These are phyloP conservation scores for Aschersonia sp. DNA, from an alignment of 2,329 filamentous ascomycete species.

Conservation along the genomic window DNA sequence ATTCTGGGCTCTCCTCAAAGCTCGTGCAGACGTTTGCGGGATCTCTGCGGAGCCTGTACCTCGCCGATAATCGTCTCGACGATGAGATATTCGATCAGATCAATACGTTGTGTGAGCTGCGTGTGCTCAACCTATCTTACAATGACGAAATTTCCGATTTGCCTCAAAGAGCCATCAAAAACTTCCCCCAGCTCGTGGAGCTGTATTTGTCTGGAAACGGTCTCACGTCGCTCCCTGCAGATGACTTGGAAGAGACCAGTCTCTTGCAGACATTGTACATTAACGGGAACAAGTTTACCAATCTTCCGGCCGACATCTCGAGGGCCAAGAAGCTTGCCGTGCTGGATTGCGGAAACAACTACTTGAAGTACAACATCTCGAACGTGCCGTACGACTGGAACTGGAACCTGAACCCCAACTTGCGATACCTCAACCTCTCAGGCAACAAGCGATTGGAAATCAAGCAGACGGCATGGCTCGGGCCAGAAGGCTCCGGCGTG, in stretches of 20 bases:
- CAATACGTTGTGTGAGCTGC: conserved; percentile 65
- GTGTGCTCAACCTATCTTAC: conserved; percentile 85
- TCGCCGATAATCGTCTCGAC: conserved; percentile 87
- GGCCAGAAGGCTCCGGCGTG: conserved; percentile 33
- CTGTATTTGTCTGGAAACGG: conserved; percentile 93
- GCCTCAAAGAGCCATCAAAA: conserved; percentile 72
- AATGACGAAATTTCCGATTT: conserved; percentile 81
- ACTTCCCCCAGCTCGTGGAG: conserved; percentile 81
- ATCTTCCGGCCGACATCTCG: conserved; percentile 85
- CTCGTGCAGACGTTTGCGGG: conserved; percentile 77
- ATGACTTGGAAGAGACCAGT: conserved; percentile 84
- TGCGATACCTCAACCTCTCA: conserved; percentile 90
- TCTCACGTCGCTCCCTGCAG: conserved; percentile 76
- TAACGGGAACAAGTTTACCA: conserved; percentile 96
- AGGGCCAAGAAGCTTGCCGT: conserved; percentile 86
- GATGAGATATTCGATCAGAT: conserved; percentile 94
- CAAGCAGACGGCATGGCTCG: conserved; percentile 37
- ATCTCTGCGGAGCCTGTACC: conserved; percentile 67
- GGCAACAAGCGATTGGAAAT: conserved; percentile 96
- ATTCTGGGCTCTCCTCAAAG: conserved; percentile 71
- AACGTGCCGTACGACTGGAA: conserved; percentile 99
- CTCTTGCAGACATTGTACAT: conserved; percentile 82
- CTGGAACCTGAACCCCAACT: conserved; percentile 94
- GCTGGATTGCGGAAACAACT: conserved; percentile 89
- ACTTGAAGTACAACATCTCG: conserved; percentile 93